phyloP scores from a whole-genome alignment of 345 rosid species.

The Salix brachista region DNA sequence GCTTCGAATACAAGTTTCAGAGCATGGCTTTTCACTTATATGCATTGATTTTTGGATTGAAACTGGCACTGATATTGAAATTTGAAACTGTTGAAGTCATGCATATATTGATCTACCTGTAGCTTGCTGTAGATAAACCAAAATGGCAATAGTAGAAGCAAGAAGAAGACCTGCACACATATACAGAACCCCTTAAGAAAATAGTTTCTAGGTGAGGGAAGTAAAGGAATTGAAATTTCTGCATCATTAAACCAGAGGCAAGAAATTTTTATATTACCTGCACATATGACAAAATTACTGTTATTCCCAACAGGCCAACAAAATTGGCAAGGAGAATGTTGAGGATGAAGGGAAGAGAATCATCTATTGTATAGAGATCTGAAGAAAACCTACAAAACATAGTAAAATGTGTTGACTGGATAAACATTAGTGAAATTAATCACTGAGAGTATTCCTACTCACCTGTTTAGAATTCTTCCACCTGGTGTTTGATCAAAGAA shows the following conservation, averaged over 20 bases:
- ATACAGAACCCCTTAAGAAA: conserved; percentile 4
- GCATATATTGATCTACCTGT: conserved; percentile 46
- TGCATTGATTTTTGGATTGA: not conserved
- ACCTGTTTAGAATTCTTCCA: conserved; percentile 97
- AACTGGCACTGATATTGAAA: not conserved
- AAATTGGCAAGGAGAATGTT: conserved; percentile 90
- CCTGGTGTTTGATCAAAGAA: conserved; percentile 96
- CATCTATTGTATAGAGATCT: conserved; percentile 89
- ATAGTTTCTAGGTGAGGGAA: not conserved
- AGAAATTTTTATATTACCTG: conserved; percentile 48
- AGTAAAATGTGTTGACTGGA: not conserved
- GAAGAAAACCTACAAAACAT: conserved; percentile 64
- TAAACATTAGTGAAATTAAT: conserved; percentile 10
- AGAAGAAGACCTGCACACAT: conserved; percentile 59
- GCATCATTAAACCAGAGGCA: conserved; percentile 11
- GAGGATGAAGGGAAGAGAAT: conserved; percentile 93
- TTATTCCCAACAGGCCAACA: conserved; percentile 82
- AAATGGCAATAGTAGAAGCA: conserved; percentile 79
- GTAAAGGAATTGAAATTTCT: not conserved
- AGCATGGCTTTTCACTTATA: not conserved
- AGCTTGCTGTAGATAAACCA: conserved; percentile 85
- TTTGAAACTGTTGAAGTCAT: conserved; percentile 6
- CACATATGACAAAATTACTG: conserved; percentile 74
- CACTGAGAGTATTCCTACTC: conserved; percentile 13
- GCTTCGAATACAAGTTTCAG: not conserved